Conservation (phyloP, 2,329 filamentous ascomycete species). For the Penicillium sp. region DNA sequence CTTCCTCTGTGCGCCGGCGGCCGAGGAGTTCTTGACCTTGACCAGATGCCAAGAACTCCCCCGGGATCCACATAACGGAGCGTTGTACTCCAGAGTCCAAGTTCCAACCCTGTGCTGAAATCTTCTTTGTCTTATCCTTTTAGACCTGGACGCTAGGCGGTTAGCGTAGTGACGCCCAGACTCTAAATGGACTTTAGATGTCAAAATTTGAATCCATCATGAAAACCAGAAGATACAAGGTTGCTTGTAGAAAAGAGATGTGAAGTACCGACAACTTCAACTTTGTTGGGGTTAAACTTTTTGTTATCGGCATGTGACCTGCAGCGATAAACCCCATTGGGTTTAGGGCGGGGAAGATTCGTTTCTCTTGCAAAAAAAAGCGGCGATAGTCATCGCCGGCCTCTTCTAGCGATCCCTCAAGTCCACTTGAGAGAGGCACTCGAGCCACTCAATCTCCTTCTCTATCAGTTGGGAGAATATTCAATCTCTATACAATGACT, state of each 20-base stretch:
- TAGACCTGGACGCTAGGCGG: background rate
- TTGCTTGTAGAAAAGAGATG: background rate
- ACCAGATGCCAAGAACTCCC: background rate
- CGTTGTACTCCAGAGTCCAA: background rate
- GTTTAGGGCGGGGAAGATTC: slow-evolving; percentile 26
- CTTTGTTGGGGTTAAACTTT: background rate
- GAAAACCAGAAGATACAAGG: background rate
- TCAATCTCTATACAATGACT: slow-evolving; percentile 31
- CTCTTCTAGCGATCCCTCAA: slow-evolving; percentile 22
- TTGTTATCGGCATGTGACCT: slow-evolving; percentile 21
- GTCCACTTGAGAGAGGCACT: slow-evolving; percentile 26
- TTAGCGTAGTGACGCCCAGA: background rate
- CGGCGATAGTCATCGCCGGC: slow-evolving; percentile 23
- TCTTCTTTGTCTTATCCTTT: background rate
- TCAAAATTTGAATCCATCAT: too few relatives aligned
- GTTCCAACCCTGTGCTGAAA: background rate
- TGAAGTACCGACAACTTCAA: background rate
- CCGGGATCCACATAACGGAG: background rate
- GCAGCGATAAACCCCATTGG: slow-evolving; percentile 22
- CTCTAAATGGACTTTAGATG: too few relatives aligned
- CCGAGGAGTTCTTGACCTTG: background rate
- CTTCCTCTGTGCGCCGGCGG: too few relatives aligned
- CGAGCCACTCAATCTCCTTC: slow-evolving; percentile 22
- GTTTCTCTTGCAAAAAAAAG: slow-evolving; percentile 20
- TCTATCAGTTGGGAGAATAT: slow-evolving; percentile 14